These are phyloP conservation scores for Ploettnerulaceae sp. DNA, from an alignment of 2,329 filamentous ascomycete species.

Conservation along the genomic window DNA sequence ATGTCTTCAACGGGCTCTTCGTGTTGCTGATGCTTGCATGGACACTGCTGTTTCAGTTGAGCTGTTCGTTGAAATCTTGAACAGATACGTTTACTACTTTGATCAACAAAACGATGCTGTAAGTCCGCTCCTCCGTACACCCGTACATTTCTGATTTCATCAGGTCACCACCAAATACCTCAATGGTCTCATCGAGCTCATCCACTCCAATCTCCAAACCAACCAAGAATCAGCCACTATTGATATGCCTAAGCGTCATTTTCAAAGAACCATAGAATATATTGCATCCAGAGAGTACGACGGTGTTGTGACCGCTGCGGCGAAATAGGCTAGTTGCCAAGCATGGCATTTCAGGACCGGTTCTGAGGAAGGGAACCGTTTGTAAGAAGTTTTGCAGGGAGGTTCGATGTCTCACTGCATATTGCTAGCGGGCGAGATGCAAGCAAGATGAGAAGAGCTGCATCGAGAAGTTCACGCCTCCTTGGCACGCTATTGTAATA, in stretches of 20 bases:
- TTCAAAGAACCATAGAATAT: slow-evolving; percentile 90
- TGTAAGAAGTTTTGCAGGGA: slow-evolving; percentile 27
- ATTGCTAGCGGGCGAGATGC: neutral
- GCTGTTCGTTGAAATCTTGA: slow-evolving; percentile 95
- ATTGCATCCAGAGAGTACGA: slow-evolving; percentile 90
- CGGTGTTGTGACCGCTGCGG: slow-evolving; percentile 60
- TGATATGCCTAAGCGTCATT: slow-evolving; percentile 88
- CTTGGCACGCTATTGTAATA: slow-evolving; percentile 22
- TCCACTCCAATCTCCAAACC: slow-evolving; percentile 89
- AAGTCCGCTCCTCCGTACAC: slow-evolving; percentile 31
- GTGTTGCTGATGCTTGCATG: slow-evolving; percentile 98
- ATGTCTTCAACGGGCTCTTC: slow-evolving; percentile 88
- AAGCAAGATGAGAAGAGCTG: slow-evolving; percentile 6
- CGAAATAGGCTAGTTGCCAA: slow-evolving; percentile 21
- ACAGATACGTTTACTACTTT: slow-evolving; percentile 98
- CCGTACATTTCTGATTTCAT: slow-evolving; percentile 14
- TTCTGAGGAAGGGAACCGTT: neutral
- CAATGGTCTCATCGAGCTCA: slow-evolving; percentile 95
- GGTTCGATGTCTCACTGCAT: slow-evolving; percentile 12
- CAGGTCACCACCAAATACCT: slow-evolving; percentile 92
- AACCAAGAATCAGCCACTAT: slow-evolving; percentile 77
- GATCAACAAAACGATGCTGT: slow-evolving; percentile 97
- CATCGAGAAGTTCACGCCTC: neutral
- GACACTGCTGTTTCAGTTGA: slow-evolving; percentile 96
- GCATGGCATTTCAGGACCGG: neutral